Base-by-base conservation (phyloP, 768 basidiomycete genomes). In the Russula virescens region DNA sequence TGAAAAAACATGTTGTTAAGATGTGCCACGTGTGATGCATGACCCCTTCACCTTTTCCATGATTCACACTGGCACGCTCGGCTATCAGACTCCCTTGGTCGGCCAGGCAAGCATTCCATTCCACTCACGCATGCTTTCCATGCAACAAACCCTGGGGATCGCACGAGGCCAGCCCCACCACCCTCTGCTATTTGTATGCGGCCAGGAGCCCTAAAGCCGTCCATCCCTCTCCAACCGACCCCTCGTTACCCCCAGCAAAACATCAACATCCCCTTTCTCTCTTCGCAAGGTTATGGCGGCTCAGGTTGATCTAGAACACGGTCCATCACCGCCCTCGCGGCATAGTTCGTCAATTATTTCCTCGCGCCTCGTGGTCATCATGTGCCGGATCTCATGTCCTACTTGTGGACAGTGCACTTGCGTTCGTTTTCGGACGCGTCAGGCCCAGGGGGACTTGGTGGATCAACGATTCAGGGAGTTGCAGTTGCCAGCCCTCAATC, bases 221-320 rank as follows among this genome's bases (percentile, higher is more conserved):
- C 40, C 40, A 3, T 40, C 40, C 40, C 5, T 43, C 42, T 3
- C 18, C 18, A 16, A 43, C 4, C 42, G 3, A 43, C 18, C 42
- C 42, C 42, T 19, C 18, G 14, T 43, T 13, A 18, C 18, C 42
- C 16, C 5, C 38, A 5, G 10, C 11, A 13, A 43, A 43, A 43
- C 11, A 18, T 4, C 18, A 8, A 18, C 2, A 43, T 43, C 42
- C 9, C 9, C 10, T 35, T 14, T 13, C 8, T 34, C 23, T 42
- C 13, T 23, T 26, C 26, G 13, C 40, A 21, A 26, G n/a, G 51
- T 28, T 47, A 63, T 63, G 62, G 35, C 3, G 9, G 34, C 5
- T 14, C 56, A 38, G n/a, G n/a, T 7, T 28, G 50, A 63, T 52
- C 10, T 51, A 21, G 62, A 63, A 47, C n/a, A 31, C 2, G 61